These are phyloP conservation scores for Otatea glauca DNA, from an alignment of 176 grass and related monocot genomes.

Conservation along the genomic window DNA sequence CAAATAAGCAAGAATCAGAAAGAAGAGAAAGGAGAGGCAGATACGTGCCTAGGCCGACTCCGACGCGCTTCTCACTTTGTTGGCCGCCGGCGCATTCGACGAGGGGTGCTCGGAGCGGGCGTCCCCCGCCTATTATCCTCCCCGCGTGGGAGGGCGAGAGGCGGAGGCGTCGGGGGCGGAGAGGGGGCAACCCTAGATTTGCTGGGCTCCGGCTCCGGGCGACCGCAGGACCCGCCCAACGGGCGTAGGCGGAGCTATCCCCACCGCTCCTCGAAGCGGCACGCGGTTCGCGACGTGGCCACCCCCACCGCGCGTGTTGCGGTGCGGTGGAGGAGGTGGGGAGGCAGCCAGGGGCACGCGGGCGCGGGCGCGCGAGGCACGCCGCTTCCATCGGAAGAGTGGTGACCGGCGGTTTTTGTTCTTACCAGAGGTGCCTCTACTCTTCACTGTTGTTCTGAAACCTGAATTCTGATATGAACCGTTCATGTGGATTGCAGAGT, in stretches of 20 bases:
- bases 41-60: slow-evolving; percentile 35
- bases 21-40: background rate
- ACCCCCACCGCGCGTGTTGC: background rate
- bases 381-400: background rate
- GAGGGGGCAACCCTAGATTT: slow-evolving; percentile 47
- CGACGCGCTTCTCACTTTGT: slow-evolving; percentile 21
- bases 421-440: background rate
- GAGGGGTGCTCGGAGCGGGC: background rate
- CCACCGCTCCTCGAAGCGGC: slow-evolving; percentile 8
- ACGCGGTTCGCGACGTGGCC: slow-evolving; percentile 32
- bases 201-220: slow-evolving; percentile 1
- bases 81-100: slow-evolving; percentile 31
- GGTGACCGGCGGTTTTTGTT: background rate
- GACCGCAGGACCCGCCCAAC: slow-evolving; percentile 1
- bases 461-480: too few relatives aligned
- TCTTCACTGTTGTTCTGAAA: too few relatives aligned
- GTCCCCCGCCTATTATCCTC: background rate
- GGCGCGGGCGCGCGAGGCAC: too few relatives aligned
- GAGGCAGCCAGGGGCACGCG: background rate
- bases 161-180: background rate
- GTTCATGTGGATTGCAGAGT: too few relatives aligned
- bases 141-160: background rate
- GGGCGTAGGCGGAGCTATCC: background rate
- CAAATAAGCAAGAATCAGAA: too few relatives aligned
- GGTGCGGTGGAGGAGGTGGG: background rate